phyloP scores from a whole-genome alignment of 768 basidiomycete genomes.

The Tremella yokohamensis region DNA sequence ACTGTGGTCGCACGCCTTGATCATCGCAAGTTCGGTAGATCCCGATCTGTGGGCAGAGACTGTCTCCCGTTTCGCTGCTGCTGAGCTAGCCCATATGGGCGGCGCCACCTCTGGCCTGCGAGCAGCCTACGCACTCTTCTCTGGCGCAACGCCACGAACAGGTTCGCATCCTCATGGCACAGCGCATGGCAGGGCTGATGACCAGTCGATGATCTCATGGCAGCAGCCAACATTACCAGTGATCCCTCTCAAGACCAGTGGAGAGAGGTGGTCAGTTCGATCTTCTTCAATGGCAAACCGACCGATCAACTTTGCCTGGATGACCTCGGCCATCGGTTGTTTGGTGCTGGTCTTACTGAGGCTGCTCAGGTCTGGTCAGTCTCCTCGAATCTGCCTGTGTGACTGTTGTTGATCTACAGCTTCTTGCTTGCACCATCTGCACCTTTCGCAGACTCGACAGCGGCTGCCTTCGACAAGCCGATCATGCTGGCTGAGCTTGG shows the following conservation, averaged over 20 bases:
- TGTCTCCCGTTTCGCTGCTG: slow-evolving; percentile 74
- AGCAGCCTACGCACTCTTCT: slow-evolving; percentile 74
- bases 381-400: not conserved
- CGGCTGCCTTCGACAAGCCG: slow-evolving; percentile 65
- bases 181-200: too few species aligned
- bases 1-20: slow-evolving; percentile 92
- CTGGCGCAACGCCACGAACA: slow-evolving; percentile 67
- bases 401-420: slow-evolving; percentile 12
- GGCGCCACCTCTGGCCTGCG: slow-evolving; percentile 48
- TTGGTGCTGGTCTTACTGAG: slow-evolving; percentile 66
- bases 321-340: slow-evolving; percentile 78
- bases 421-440: slow-evolving; percentile 86
- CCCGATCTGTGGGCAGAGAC: slow-evolving; percentile 91
- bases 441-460: slow-evolving; percentile 67
- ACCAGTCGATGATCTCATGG: slow-evolving; percentile 50
- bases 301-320: slow-evolving; percentile 74
- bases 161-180: too few species aligned
- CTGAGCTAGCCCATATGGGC: slow-evolving; percentile 61
- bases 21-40: slow-evolving; percentile 88
- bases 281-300: slow-evolving; percentile 62
- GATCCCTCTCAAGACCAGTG: slow-evolving; percentile 67
- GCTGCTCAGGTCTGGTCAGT: slow-evolving; percentile 89
- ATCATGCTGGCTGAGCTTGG: slow-evolving; percentile 59
- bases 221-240: slow-evolving; percentile 57
- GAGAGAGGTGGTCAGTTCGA: slow-evolving; percentile 80